Conservation (phyloP, 169 alveolate genomes). For the Plasmodium falciparum region DNA sequence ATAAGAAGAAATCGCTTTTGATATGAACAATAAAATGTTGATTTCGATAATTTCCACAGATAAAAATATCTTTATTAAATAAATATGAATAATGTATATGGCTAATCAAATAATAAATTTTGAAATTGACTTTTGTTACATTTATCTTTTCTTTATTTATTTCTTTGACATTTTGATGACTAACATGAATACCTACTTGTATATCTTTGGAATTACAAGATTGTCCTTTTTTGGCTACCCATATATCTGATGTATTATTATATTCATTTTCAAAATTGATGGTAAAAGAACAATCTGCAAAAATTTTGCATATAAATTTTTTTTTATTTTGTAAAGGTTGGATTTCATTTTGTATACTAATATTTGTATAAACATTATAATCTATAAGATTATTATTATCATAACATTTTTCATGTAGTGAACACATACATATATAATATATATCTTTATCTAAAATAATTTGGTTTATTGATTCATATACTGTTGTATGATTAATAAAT, state of each 20-base stretch:
- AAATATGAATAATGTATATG: slow-evolving; percentile 18
- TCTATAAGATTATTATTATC: neutral
- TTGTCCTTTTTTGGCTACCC: slow-evolving; percentile 56
- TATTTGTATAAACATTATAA: slow-evolving; percentile 39
- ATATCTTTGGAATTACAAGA: slow-evolving; percentile 41
- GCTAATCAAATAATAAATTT: slow-evolving; percentile 10
- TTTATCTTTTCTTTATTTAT: too few species aligned
- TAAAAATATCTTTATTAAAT: slow-evolving; percentile 45
- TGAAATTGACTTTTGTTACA: slow-evolving; percentile 25
- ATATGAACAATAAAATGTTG: slow-evolving; percentile 34
- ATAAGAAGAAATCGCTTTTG: slow-evolving; percentile 43
- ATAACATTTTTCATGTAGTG: slow-evolving; percentile 31
- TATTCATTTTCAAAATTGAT: slow-evolving; percentile 11
- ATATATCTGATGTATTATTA: slow-evolving; percentile 14
- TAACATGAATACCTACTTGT: slow-evolving; percentile 11
- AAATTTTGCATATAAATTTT: slow-evolving; percentile 35
- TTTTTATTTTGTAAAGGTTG: slow-evolving; percentile 14
- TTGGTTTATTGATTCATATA: slow-evolving; percentile 7
- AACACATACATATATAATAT: slow-evolving; percentile 72
- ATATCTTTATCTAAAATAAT: slow-evolving; percentile 33
- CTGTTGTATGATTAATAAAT: slow-evolving; percentile 10
- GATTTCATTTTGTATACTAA: slow-evolving; percentile 26
- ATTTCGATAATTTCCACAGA: slow-evolving; percentile 61
- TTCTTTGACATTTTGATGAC: too few species aligned
- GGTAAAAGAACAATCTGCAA: slow-evolving; percentile 39